Evolutionary conservation across 2,329 filamentous ascomycete genomes (phyloP), one percentile per base, ranked within the genome.

Genomic region (Penicillium hesseltinei): DNA sequence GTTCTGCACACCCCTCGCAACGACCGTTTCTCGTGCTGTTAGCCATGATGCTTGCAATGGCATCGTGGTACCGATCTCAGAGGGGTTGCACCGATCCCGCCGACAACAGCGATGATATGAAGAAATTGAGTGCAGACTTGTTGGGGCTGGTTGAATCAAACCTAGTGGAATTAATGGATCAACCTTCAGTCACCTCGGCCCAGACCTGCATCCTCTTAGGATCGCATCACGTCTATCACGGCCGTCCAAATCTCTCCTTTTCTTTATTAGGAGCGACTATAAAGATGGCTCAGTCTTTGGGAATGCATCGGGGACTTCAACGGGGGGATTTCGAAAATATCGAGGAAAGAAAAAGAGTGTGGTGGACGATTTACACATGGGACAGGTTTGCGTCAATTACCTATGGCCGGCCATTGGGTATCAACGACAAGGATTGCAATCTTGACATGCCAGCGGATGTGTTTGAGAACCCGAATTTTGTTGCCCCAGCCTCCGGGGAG

Each of bases 351-450:
- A 75, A 75, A 58, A 59, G 75, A 17, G 69, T 75, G 0, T 77
- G 74, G 74, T 77, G 75, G 75, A 75, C 74, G 1, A 71, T 77
- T 2, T 77, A 77, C 45, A 77, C 74, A 0, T 77, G 74, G 74
- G 75, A 77, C 43, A 63, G 74, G 62, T 78, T 76, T 39, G 73
- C 72, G 6, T 76, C 74, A 6, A 74, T 76, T 11, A 75, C 73
- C 0, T 78, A 78, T 54, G 76, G 75, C 6, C 60, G 73, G 5
- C 76, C 75, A 7, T 62, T 78, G 27, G 71, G 75, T 3, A 77
- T 78, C 36, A 75, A 77, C 39, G 75, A 78, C 56, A 73, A 73
- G 50, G 75, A 77, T 40, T 78, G 74, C 55, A 66, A 69, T 53
- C 48, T 68, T 21, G 56, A 57, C 35, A 75, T 74, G 65, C 76